A percentile compares a stretch with the other conserved stretches of the same genome.
These are phyloP conservation scores for Fusarium praegraminearum DNA, from an alignment of 2,329 filamentous ascomycete genomes.

Conservation along the genomic window DNA sequence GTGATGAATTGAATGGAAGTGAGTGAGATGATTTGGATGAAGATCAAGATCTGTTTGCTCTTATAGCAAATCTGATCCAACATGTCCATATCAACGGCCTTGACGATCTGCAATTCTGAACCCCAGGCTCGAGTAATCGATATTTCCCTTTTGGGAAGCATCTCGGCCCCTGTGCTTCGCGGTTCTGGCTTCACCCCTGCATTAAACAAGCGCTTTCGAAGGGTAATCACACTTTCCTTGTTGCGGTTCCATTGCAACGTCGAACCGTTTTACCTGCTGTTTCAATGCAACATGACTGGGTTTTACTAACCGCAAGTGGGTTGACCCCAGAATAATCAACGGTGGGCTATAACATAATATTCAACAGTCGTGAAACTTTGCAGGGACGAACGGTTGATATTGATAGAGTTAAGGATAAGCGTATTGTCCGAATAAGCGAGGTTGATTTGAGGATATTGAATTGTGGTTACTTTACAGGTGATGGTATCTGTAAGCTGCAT, in stretches of 20 bases:
- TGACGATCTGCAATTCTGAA: background rate
- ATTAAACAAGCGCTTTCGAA: background rate
- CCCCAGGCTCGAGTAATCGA: background rate
- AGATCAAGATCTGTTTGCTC: background rate
- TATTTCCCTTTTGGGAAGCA: constrained; percentile 6
- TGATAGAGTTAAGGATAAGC: background rate
- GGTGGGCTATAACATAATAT: background rate
- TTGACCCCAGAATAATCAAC: background rate
- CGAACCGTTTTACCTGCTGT: background rate
- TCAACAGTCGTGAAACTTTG: background rate
- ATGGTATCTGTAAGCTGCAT: background rate
- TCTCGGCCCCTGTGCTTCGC: background rate
- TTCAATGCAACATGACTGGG: background rate
- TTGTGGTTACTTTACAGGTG: too few relatives aligned
- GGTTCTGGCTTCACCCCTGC: background rate
- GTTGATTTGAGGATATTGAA: background rate
- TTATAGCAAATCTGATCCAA: background rate
- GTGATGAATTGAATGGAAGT: background rate
- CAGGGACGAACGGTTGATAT: background rate
- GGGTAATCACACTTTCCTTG: constrained; percentile 10
- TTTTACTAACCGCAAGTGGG: background rate
- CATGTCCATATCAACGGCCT: background rate
- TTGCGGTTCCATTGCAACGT: background rate
- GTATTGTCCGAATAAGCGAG: rapidly evolving
- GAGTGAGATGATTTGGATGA: background rate